Evolutionary conservation across 192 early-diverging fungal species (phyloP).

Genomic region (Coemansia sp.): DNA sequence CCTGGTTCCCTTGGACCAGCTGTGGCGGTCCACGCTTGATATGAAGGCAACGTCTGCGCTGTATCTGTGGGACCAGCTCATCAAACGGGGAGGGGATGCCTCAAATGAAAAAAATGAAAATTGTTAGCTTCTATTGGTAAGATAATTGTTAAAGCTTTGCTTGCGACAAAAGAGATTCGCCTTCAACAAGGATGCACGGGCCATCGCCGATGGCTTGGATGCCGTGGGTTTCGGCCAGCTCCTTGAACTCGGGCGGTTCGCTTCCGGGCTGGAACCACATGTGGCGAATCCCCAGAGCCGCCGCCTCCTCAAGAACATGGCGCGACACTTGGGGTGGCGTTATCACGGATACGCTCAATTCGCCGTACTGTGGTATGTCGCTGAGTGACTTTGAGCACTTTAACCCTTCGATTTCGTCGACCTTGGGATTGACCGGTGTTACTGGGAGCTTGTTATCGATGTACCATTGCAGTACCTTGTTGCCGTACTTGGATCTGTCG

Average conservation of each 20-base stretch:
- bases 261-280: slow-evolving; percentile 49
- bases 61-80: slow-evolving; percentile 56
- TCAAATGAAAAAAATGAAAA: not conserved
- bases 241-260: slow-evolving; percentile 18
- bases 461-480: slow-evolving; percentile 81
- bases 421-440: slow-evolving; percentile 23
- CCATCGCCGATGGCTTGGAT: slow-evolving; percentile 24
- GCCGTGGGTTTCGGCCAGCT: slow-evolving; percentile 15
- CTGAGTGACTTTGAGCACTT: slow-evolving; percentile 17
- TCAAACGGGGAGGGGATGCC: not conserved
- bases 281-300: slow-evolving; percentile 14
- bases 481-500: slow-evolving; percentile 76
- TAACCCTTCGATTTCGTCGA: slow-evolving; percentile 20
- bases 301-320: slow-evolving; percentile 15
- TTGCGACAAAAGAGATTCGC: slow-evolving; percentile 1
- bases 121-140: no score
- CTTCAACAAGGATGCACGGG: slow-evolving; percentile 29
- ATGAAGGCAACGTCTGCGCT: slow-evolving; percentile 70
- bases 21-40: slow-evolving; percentile 66
- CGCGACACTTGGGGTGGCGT: slow-evolving; percentile 30
- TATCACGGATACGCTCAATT: slow-evolving; percentile 24
- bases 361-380: slow-evolving; percentile 1
- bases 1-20: slow-evolving; percentile 63
- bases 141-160: slow-evolving; percentile 18
- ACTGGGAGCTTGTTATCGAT: slow-evolving; percentile 16